phyloP scores from a whole-genome alignment of 352 stramenopile genomes.

The Phytophthora cactorum region DNA sequence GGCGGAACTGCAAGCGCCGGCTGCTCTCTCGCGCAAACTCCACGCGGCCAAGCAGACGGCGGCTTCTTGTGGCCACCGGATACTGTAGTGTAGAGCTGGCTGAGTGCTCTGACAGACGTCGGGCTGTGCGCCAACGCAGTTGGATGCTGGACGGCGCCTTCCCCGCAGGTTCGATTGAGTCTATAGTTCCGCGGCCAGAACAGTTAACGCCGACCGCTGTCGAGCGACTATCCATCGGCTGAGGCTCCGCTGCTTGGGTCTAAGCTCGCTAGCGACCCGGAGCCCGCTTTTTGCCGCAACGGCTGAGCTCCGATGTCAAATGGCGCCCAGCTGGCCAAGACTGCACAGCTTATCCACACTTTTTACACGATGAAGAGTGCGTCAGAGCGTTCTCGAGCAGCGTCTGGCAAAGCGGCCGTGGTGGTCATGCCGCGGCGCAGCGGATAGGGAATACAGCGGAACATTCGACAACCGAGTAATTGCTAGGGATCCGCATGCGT shows the following conservation, averaged over 20 bases:
- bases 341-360: constrained; percentile 19
- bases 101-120: constrained; percentile 13
- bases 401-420: constrained; percentile 17
- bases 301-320: constrained; percentile 22
- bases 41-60: constrained; percentile 24
- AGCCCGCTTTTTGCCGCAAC: constrained; percentile 3
- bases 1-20: constrained; percentile 26
- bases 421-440: background rate
- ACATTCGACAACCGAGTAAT: constrained; percentile 25
- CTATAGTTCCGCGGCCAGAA: constrained; percentile 22
- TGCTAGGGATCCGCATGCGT: constrained; percentile 3
- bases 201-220: constrained; percentile 12
- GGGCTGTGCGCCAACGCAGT: constrained; percentile 8
- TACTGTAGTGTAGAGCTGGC: constrained; percentile 2
- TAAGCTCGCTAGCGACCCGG: background rate
- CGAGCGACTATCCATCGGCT: constrained; percentile 31
- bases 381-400: constrained; percentile 29
- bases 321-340: constrained; percentile 24
- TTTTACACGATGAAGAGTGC: constrained; percentile 27
- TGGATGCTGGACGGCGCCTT: constrained; percentile 1
- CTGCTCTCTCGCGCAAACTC: constrained; percentile 30
- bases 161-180: constrained; percentile 10
- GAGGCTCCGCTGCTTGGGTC: constrained; percentile 13
- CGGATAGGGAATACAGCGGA: constrained; percentile 22
- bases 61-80: constrained; percentile 20